phyloP scores from a whole-genome alignment of 345 rosid species.

The Lepidium sativum region DNA sequence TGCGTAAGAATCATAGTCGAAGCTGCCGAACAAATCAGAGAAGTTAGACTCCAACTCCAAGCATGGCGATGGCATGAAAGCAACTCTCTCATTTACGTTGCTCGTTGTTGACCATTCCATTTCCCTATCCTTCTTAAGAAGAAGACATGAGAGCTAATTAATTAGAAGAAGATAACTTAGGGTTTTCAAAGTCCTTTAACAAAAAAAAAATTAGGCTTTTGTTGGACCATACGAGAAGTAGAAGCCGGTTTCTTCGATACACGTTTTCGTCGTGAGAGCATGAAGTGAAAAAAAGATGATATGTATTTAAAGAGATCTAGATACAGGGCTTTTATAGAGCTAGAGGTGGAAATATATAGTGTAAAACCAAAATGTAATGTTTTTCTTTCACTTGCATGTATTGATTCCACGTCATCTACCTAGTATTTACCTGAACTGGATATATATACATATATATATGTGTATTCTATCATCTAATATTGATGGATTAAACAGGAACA shows the following conservation, averaged over 20 bases:
- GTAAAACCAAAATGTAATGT: too few relatives aligned
- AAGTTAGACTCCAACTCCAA: conserved; percentile 12
- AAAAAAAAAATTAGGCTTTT: not conserved
- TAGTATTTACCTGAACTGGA: too few relatives aligned
- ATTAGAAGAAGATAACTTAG: not conserved
- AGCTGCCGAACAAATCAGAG: conserved; percentile 45
- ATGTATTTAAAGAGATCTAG: too few relatives aligned
- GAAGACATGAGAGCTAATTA: not conserved
- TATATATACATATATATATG: too few relatives aligned
- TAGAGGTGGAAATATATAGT: too few relatives aligned
- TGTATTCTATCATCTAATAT: too few relatives aligned
- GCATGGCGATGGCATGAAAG: not conserved
- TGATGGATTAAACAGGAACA: too few relatives aligned
- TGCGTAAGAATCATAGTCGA: conserved; percentile 39
- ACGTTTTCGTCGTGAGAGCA: conserved; percentile 11
- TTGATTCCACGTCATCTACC: too few relatives aligned
- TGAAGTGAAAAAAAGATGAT: not conserved
- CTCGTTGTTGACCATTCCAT: not conserved
- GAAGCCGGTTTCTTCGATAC: conserved; percentile 13
- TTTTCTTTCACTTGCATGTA: too few relatives aligned
- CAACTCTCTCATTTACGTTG: not conserved
- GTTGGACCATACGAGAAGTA: conserved; percentile 19
- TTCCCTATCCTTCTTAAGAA: not conserved
- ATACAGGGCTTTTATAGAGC: too few relatives aligned
- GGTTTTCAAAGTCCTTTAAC: not conserved